Evolutionary conservation across 78 protist species (phyloP), one percentile per base, ranked within the genome.

Genomic region (Goniomonas avonlea): DNA sequence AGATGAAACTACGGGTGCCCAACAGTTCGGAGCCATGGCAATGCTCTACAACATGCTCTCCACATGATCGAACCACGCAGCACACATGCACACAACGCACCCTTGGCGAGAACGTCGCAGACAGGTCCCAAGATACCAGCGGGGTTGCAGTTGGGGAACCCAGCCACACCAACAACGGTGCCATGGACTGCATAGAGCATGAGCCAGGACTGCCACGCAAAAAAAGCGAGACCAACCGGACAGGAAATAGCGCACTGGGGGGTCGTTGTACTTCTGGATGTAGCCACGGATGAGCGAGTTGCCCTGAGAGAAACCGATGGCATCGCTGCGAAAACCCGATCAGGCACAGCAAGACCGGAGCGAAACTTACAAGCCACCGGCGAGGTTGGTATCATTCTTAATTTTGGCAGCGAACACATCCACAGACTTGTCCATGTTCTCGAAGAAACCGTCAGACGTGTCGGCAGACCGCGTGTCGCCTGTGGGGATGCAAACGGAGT

Each of bases 231-330:
- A n/a, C n/a, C n/a, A n/a, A n/a, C n/a, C n/a, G 48, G 48, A 38
- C 15, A 74, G 38, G 45, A 55, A 47, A 38, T 5, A 0, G 48
- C 31, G 11, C 35, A 74, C 80, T 0, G 80, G 80, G 38, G 80
- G 80, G 61, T 56, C 47, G 66, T 74, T 74, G 80, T 74, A 74
- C 80, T 53, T 56, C 15, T 2, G 34, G 47, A 74, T 74, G 68
- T 74, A 74, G 5, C 80, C 68, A 9, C 73, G 73, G 43, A 17
- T 5, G 43, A 73, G 0, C 43, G n/a, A 9, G 47, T 74, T 74
- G 40, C 80, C 80, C 66, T 74, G 80, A 5, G 68, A 50, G 80
- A 74, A 31, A 0, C 80, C 80, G 50, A 74, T 13, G 18, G 69
- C 63, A 48, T 74, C 8, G 68, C n/a, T n/a, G n/a, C n/a, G n/a